phyloP scores from a whole-genome alignment of 2,329 filamentous ascomycete genomes.

The Sarocladium oryzae region DNA sequence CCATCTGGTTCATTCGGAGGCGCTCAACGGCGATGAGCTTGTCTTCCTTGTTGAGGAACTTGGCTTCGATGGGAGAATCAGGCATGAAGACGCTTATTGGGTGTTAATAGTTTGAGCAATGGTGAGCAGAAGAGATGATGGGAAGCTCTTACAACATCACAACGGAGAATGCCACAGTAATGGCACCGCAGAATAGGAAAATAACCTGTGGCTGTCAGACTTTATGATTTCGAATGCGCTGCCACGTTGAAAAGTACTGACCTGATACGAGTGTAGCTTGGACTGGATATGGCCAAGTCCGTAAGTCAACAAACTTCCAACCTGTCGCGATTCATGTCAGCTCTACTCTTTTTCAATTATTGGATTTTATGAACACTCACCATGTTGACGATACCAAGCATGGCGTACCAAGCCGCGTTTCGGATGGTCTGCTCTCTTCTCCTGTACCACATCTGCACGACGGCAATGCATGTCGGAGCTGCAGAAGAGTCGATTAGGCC shows the following conservation, averaged over 20 bases:
- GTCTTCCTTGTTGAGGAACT: slow-evolving; percentile 49
- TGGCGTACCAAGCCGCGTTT: slow-evolving; percentile 25
- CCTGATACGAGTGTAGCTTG: slow-evolving; percentile 32
- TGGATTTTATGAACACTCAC: slow-evolving; percentile 11
- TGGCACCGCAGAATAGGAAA: slow-evolving; percentile 26
- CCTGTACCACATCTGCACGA: slow-evolving; percentile 30
- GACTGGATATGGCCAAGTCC: slow-evolving; percentile 25
- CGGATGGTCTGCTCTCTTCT: slow-evolving; percentile 26
- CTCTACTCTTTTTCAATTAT: neutral
- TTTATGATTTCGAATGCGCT: too few species aligned
- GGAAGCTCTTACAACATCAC: slow-evolving; percentile 41
- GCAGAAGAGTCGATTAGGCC: neutral
- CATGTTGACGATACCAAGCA: slow-evolving; percentile 25
- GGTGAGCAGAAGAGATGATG: too few species aligned
- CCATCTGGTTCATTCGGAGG: slow-evolving; percentile 43
- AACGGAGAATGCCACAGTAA: slow-evolving; percentile 38
- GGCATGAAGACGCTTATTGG: slow-evolving; percentile 50
- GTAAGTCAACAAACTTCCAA: slow-evolving; percentile 24
- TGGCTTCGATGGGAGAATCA: slow-evolving; percentile 55
- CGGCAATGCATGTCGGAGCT: slow-evolving; percentile 24
- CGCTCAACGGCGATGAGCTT: slow-evolving; percentile 53
- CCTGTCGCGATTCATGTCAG: slow-evolving; percentile 11
- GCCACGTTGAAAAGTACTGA: too few species aligned
- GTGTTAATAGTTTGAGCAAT: too few species aligned
- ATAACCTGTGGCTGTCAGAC: slow-evolving; percentile 23